Percentiles rank a stretch among this genome's conserved stretches.
These are phyloP conservation scores for Aspergillus steynii DNA, from an alignment of 495 filamentous ascomycete genomes.

Conservation along the genomic window DNA sequence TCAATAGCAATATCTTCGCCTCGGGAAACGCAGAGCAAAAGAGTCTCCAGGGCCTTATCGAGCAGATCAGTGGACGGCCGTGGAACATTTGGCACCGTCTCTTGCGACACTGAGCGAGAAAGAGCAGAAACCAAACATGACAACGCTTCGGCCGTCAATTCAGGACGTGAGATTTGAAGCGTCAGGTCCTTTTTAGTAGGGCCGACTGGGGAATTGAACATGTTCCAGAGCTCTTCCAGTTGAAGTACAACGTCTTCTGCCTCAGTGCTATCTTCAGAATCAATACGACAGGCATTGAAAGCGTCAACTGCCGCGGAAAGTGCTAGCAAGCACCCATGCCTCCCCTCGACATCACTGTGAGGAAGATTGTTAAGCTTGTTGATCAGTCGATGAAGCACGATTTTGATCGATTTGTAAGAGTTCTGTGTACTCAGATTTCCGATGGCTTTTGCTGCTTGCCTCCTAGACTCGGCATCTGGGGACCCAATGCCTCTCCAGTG, in stretches of 20 bases:
- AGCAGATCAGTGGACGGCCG: constrained; percentile 28
- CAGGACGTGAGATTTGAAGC: constrained; percentile 58
- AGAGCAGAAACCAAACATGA: constrained; percentile 54
- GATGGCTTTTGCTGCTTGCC: constrained; percentile 68
- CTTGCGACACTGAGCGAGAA: constrained; percentile 20
- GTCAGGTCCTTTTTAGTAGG: constrained; percentile 47
- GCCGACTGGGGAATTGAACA: constrained; percentile 36
- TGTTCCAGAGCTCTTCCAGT: constrained; percentile 39
- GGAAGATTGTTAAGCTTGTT: constrained; percentile 48
- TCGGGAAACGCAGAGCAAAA: constrained; percentile 45
- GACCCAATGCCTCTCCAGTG: constrained; percentile 86
- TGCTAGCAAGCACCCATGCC: constrained; percentile 67
- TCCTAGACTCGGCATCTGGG: constrained; percentile 68
- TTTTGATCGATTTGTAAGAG: constrained; percentile 31
- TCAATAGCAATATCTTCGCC: constrained; percentile 50
- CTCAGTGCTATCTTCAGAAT: constrained; percentile 11
- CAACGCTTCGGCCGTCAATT: constrained; percentile 66
- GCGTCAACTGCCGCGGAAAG: constrained; percentile 49
- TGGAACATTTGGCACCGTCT: background rate
- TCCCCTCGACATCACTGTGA: constrained; percentile 61
- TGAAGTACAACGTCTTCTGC: constrained; percentile 22
- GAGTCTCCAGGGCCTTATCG: constrained; percentile 38
- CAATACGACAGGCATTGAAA: constrained; percentile 23
- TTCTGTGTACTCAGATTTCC: constrained; percentile 54
- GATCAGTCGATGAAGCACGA: constrained; percentile 42